Base-by-base conservation (phyloP, 2,329 filamentous ascomycete genomes). In the Alternaria sp. region DNA sequence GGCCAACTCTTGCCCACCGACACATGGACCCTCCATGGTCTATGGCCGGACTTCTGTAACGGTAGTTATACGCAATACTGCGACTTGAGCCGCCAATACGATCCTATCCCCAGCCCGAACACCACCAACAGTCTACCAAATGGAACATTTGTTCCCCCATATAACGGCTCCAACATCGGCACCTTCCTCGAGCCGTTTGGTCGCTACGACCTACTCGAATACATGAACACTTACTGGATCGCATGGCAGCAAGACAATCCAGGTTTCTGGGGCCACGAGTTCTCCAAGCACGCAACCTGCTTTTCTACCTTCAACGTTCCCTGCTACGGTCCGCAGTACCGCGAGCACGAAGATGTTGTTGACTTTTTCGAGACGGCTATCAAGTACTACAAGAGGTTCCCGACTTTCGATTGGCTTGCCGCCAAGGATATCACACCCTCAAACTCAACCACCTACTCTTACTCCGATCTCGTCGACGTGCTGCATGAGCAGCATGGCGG, bases 191-290 rank as follows among this genome's bases (percentile, higher is more conserved):
- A 82, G 68, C 80, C 83, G 0, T 86, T 89, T 66, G 86, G 85
- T 59, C 85, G 84, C 65, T 82, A 81, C 63, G 87, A 90, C 70
- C 80, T 90, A 2, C 82, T 90, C 2, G 83, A 81, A 2, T 91
- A 84, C 79, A 91, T 91, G 89, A 86, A 88, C 72, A 87, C 84
- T 70, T 84, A 83, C 83, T 91, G 89, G 89, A 82, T 89, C 65
- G 83, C 83, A 49, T 86, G 86, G 65, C 79, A 79, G 61, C 82
- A 84, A 50, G 81, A 84, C 14, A 90, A 88, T 78, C 74, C 79
- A 52, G 82, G 85, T 34, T 86, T 91, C 78, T 90, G 88, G 88
- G 88, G 78, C 40, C 88, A 90, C 79, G 88, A 90, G 73, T 90
- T 88, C 80, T 84, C 82, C 78, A 90, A 90, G 81, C 88, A 90